These are phyloP conservation scores for Mycena galopus DNA, from an alignment of 768 basidiomycete genomes.

Conservation along the genomic window DNA sequence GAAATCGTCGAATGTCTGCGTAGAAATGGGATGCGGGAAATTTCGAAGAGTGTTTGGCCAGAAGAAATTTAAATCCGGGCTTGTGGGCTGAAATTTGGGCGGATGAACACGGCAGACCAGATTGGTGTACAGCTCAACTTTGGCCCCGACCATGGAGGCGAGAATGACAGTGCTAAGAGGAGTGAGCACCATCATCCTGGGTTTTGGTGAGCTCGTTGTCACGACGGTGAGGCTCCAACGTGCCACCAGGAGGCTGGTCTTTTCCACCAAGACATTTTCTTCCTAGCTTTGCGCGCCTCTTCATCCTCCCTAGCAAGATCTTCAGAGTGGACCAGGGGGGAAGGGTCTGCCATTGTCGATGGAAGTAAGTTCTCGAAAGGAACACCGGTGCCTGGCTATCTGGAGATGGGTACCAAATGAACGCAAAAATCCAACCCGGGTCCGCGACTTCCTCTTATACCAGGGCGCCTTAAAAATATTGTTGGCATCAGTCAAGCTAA, in stretches of 20 bases:
- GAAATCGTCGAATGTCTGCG: not conserved
- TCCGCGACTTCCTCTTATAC: too few relatives aligned
- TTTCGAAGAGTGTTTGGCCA: slow-evolving; percentile 53
- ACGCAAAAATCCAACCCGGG: too few relatives aligned
- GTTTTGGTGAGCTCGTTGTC: slow-evolving; percentile 9
- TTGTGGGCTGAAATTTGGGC: slow-evolving; percentile 59
- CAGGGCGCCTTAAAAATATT: too few relatives aligned
- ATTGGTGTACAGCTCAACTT: slow-evolving; percentile 18
- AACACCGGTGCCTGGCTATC: not conserved
- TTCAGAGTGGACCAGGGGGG: not conserved
- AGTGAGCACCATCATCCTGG: slow-evolving; percentile 69
- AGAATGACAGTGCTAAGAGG: slow-evolving; percentile 67
- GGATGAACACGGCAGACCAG: slow-evolving; percentile 21
- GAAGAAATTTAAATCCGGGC: slow-evolving; percentile 51
- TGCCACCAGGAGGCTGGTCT: slow-evolving; percentile 81
- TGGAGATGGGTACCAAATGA: too few relatives aligned
- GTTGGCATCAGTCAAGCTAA: too few relatives aligned
- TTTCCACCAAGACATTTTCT: slow-evolving; percentile 75
- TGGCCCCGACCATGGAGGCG: slow-evolving; percentile 57
- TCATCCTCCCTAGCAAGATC: not conserved
- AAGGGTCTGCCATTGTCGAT: not conserved
- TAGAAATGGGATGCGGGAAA: not conserved
- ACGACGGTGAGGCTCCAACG: slow-evolving; percentile 40
- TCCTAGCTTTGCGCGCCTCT: not conserved
- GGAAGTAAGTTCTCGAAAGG: not conserved